Evolutionary conservation across 177 flowering plant genomes (phyloP).

Genomic region (Telopea speciosissima): DNA sequence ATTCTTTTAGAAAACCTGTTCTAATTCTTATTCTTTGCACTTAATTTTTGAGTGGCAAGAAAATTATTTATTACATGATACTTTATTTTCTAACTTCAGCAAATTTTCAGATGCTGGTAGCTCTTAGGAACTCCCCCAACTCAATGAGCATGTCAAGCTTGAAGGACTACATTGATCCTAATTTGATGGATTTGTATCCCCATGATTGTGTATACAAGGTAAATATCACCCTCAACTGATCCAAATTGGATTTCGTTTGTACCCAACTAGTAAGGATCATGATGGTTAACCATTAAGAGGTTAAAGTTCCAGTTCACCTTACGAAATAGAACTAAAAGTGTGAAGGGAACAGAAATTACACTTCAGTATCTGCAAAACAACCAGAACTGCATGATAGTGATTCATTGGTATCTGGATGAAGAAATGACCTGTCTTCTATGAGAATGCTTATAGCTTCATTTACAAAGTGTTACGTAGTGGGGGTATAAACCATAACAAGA

Average conservation of each 20-base stretch:
- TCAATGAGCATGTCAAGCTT: constrained; percentile 71
- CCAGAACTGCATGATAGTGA: background rate
- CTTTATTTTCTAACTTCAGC: constrained; percentile 4
- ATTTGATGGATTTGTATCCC: constrained; percentile 81
- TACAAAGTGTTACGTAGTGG: background rate
- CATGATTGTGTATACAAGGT: constrained; percentile 92
- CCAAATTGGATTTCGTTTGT: background rate
- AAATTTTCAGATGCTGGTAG: constrained; percentile 73
- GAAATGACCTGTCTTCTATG: background rate
- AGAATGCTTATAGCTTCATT: background rate
- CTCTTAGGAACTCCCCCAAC: constrained; percentile 61
- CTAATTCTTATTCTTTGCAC: background rate
- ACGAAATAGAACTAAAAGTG: too few relatives aligned
- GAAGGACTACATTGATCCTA: constrained; percentile 77
- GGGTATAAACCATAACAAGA: background rate
- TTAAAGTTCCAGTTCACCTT: background rate
- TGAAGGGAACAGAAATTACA: too few relatives aligned
- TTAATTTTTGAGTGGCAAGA: background rate
- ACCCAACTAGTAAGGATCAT: background rate
- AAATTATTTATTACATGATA: too few relatives aligned
- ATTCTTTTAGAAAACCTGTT: background rate
- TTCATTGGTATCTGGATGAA: background rate
- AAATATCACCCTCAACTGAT: background rate
- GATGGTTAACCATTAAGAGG: background rate
- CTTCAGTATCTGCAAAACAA: background rate